Conservation (phyloP, 2,329 filamentous ascomycete genomes). For the Paraphoma chrysanthemicola region DNA sequence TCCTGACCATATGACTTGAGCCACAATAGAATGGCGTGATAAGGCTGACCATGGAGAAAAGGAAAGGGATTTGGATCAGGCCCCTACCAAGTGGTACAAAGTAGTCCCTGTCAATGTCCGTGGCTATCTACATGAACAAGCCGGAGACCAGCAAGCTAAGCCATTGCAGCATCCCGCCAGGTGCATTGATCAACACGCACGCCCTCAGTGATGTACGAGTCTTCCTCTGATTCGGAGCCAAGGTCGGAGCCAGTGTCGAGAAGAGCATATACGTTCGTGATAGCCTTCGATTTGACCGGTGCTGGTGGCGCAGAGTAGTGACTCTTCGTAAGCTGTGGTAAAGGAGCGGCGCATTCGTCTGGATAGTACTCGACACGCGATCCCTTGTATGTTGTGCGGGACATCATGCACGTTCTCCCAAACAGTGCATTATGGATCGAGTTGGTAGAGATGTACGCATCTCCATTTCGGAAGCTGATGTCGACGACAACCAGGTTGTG, state of each 20-base stretch:
- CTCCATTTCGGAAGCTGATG: constrained; percentile 63
- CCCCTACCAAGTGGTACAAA: too few relatives aligned
- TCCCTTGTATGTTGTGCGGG: constrained; percentile 69
- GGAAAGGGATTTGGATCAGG: too few relatives aligned
- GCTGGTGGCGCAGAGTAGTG: constrained; percentile 7
- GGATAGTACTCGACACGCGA: constrained; percentile 73
- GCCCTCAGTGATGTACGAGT: constrained; percentile 28
- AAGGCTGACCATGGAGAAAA: too few relatives aligned
- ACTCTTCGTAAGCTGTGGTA: constrained; percentile 45
- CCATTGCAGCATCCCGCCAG: constrained; percentile 29
- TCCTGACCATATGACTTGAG: not conserved
- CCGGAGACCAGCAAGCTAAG: constrained; percentile 8
- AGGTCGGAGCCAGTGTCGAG: constrained; percentile 34
- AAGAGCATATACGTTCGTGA: constrained; percentile 41
- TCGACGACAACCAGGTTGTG: constrained; percentile 77
- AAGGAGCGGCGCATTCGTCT: constrained; percentile 74
- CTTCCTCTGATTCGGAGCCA: constrained; percentile 34
- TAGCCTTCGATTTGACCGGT: constrained; percentile 24
- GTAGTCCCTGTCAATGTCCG: too few relatives aligned
- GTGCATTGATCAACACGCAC: constrained; percentile 22
- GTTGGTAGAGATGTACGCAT: constrained; percentile 76
- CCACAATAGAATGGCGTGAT: not conserved
- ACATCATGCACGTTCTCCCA: constrained; percentile 80
- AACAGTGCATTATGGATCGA: constrained; percentile 78
- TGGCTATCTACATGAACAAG: not conserved